These are phyloP conservation scores for Suillus bovinus DNA, from an alignment of 768 basidiomycete genomes.

Conservation along the genomic window DNA sequence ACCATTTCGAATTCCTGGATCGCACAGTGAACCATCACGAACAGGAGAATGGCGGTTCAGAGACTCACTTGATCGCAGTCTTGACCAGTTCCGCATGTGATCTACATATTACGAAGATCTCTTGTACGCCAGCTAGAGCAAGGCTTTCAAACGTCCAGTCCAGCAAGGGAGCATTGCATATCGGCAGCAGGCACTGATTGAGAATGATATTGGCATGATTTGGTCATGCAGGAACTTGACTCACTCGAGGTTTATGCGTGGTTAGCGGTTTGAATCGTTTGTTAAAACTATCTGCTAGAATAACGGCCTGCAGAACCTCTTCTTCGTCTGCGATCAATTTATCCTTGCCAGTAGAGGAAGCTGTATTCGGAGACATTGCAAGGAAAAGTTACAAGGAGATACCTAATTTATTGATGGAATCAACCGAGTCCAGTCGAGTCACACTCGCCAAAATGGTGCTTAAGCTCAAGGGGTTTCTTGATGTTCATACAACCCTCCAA, in stretches of 20 bases:
- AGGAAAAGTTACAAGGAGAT: constrained; percentile 13
- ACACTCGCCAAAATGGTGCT: constrained; percentile 8
- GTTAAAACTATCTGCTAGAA: constrained; percentile 97
- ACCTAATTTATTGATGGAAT: constrained; percentile 3
- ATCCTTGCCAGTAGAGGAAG: constrained; percentile 52
- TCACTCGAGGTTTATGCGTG: constrained; percentile 79
- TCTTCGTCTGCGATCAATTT: constrained; percentile 71
- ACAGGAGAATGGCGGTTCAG: constrained; percentile 10
- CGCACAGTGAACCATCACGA: constrained; percentile 4
- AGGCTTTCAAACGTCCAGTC: constrained; percentile 98
- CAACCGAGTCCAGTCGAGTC: constrained; percentile 27
- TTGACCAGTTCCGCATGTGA: constrained; percentile 89
- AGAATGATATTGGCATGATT: constrained; percentile 20
- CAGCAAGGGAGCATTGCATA: constrained; percentile 90
- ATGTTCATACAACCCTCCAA: constrained; percentile 15
- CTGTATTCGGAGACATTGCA: constrained; percentile 69
- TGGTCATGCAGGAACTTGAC: constrained; percentile 26
- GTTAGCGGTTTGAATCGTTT: constrained; percentile 92
- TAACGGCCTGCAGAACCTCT: constrained; percentile 89
- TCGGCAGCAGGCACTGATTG: constrained; percentile 81
- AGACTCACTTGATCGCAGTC: constrained; percentile 70
- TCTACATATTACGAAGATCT: constrained; percentile 93
- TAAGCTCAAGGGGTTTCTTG: not conserved
- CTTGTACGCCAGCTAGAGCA: constrained; percentile 91
- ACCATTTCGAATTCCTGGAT: constrained; percentile 80